Conservation (phyloP, 495 filamentous ascomycete genomes). For the Achaetomiella virescens region DNA sequence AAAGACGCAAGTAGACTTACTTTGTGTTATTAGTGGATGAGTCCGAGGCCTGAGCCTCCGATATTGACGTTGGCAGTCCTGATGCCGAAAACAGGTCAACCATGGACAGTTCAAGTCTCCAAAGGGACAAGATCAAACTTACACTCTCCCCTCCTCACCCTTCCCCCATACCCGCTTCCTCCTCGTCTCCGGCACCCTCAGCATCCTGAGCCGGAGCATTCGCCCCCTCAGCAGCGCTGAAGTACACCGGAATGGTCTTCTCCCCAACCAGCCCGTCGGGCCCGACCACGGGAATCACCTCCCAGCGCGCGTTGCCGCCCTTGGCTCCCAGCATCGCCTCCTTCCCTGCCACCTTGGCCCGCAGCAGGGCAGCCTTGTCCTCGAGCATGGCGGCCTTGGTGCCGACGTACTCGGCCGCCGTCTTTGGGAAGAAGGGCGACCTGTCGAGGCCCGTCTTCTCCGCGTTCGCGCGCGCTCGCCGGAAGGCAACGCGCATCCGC, state of each 20-base stretch:
- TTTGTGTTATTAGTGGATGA: too few relatives aligned
- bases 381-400: neutral
- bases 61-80: too few relatives aligned
- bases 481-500: neutral
- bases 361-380: neutral
- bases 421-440: conserved; percentile 6
- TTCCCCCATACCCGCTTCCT: too few relatives aligned
- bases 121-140: too few relatives aligned
- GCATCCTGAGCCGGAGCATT: too few relatives aligned
- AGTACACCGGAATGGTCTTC: neutral
- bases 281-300: neutral
- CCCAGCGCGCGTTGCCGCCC: neutral
- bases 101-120: too few relatives aligned
- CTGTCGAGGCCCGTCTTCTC: neutral
- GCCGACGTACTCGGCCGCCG: neutral
- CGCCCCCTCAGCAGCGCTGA: too few relatives aligned
- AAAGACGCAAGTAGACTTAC: too few relatives aligned
- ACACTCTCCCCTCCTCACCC: too few relatives aligned
- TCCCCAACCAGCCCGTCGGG: neutral
- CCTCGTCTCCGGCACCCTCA: too few relatives aligned
- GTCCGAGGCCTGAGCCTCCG: too few relatives aligned
- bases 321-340: neutral
- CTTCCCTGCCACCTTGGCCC: neutral
- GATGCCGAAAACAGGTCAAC: too few relatives aligned
- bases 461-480: neutral